Percentiles rank a stretch among this genome's conserved stretches.
Evolutionary conservation across 2,329 filamentous ascomycete species (phyloP).

Genomic region (Gaeumannomyces tritici): DNA sequence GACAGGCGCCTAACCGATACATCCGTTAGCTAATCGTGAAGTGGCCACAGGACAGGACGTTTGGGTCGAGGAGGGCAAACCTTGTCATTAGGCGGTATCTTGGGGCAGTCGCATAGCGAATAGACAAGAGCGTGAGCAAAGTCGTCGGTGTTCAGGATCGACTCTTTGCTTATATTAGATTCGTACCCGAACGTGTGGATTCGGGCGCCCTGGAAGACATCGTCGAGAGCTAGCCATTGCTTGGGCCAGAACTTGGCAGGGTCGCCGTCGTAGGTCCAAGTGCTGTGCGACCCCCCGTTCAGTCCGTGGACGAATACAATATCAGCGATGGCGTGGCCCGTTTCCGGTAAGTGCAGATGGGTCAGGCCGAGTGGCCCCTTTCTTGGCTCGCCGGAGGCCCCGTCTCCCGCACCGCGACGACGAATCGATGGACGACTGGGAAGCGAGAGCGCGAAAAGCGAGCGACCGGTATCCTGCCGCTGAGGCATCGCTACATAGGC

Average conservation of each 20-base stretch:
- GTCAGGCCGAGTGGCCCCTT: too few relatives aligned
- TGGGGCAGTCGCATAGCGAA: slow-evolving; percentile 17
- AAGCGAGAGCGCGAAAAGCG: too few relatives aligned
- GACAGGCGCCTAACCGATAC: slow-evolving; percentile 10
- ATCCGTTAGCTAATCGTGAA: background rate
- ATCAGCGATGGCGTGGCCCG: slow-evolving; percentile 8
- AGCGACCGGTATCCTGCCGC: too few relatives aligned
- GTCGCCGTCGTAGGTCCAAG: slow-evolving; percentile 19
- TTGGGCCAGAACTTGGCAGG: slow-evolving; percentile 20
- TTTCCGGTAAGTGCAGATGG: too few relatives aligned
- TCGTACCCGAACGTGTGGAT: slow-evolving; percentile 21
- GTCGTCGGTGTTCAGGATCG: slow-evolving; percentile 19
- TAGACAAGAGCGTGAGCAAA: slow-evolving; percentile 19
- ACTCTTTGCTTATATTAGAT: slow-evolving; percentile 10
- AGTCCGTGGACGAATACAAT: slow-evolving; percentile 29
- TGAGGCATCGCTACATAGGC: too few relatives aligned
- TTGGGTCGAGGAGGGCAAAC: slow-evolving; percentile 4
- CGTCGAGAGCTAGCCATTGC: slow-evolving; percentile 21
- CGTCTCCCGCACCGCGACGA: too few relatives aligned
- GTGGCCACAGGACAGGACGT: background rate
- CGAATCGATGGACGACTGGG: too few relatives aligned
- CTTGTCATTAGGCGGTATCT: slow-evolving; percentile 7
- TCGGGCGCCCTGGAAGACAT: slow-evolving; percentile 19
- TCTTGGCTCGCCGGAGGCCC: too few relatives aligned
- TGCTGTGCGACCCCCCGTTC: slow-evolving; percentile 23